These are phyloP conservation scores for Cladophialophora carrionii DNA, from an alignment of 2,329 filamentous ascomycete genomes.

Conservation along the genomic window DNA sequence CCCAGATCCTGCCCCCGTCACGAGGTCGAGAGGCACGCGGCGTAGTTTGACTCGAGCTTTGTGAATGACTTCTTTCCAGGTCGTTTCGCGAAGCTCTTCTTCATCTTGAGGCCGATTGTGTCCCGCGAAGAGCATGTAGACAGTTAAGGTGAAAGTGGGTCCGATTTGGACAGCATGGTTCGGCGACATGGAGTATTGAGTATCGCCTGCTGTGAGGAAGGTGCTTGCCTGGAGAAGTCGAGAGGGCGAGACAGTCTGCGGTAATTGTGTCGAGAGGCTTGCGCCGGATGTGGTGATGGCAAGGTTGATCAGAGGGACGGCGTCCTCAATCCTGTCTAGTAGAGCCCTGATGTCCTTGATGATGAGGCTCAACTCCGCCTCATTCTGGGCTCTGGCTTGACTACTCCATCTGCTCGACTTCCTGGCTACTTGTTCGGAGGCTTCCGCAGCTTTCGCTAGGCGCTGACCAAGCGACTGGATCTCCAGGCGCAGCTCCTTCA, in stretches of 20 bases:
- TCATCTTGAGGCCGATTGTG: slow-evolving; percentile 66
- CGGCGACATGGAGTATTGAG: slow-evolving; percentile 71
- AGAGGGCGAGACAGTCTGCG: slow-evolving; percentile 83
- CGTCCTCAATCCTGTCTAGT: slow-evolving; percentile 80
- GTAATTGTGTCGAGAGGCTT: slow-evolving; percentile 76
- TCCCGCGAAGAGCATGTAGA: slow-evolving; percentile 93
- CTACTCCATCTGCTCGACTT: slow-evolving; percentile 46
- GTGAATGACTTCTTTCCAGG: slow-evolving; percentile 96
- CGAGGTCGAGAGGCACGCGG: slow-evolving; percentile 64
- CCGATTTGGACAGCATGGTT: slow-evolving; percentile 76
- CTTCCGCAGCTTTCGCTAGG: slow-evolving; percentile 69
- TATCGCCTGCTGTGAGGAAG: slow-evolving; percentile 83
- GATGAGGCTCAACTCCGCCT: slow-evolving; percentile 69
- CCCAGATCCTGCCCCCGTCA: slow-evolving; percentile 41
- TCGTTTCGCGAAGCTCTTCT: slow-evolving; percentile 65
- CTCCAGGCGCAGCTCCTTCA: slow-evolving; percentile 79
- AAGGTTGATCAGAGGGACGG: slow-evolving; percentile 87
- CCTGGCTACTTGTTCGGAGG: slow-evolving; percentile 57
- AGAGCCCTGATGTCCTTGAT: slow-evolving; percentile 75
- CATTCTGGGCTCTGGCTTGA: slow-evolving; percentile 56
- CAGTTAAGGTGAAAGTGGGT: slow-evolving; percentile 78
- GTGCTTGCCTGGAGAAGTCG: slow-evolving; percentile 90
- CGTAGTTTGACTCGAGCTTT: slow-evolving; percentile 83
- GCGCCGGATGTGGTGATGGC: slow-evolving; percentile 94
- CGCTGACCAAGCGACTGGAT: slow-evolving; percentile 79